A percentile compares a stretch with the other conserved stretches of the same genome.
These are phyloP conservation scores for Fusarium poae DNA, from an alignment of 2,329 filamentous ascomycete species.

Conservation along the genomic window DNA sequence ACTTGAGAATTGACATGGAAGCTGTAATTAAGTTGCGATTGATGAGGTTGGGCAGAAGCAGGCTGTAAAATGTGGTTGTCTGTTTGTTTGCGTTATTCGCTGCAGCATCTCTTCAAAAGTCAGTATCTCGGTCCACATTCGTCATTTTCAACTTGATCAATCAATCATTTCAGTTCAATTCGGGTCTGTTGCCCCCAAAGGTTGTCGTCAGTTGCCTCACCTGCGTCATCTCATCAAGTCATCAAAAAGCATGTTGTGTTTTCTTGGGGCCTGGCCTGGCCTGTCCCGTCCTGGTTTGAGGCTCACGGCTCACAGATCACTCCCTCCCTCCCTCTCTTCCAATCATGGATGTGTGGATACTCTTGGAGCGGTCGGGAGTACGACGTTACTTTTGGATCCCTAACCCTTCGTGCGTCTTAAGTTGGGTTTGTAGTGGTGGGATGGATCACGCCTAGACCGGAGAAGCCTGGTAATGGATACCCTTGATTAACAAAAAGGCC, in stretches of 20 bases:
- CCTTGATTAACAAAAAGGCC: conserved; percentile 16
- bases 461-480: conserved; percentile 4
- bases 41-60: background rate
- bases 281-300: conserved; percentile 33
- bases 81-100: conserved; percentile 9
- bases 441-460: conserved; percentile 22
- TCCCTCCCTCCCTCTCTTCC: background rate
- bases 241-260: conserved; percentile 6
- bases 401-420: conserved; percentile 42
- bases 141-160: conserved; percentile 26
- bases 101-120: background rate
- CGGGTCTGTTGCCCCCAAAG: conserved; percentile 7
- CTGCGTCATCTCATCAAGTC: conserved; percentile 21
- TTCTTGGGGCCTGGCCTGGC: conserved; percentile 15
- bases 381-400: conserved; percentile 36
- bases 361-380: conserved; percentile 24
- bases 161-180: conserved; percentile 8
- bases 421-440: conserved; percentile 41
- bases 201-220: conserved; percentile 35
- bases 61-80: conserved; percentile 1
- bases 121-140: conserved; percentile 13
- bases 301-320: conserved; percentile 33
- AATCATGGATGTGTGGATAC: conserved; percentile 31
- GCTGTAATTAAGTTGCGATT: background rate
- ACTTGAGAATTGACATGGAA: background rate